Evolutionary conservation across 176 grass and related monocot species (phyloP).

Genomic region (Lolium perenne): DNA sequence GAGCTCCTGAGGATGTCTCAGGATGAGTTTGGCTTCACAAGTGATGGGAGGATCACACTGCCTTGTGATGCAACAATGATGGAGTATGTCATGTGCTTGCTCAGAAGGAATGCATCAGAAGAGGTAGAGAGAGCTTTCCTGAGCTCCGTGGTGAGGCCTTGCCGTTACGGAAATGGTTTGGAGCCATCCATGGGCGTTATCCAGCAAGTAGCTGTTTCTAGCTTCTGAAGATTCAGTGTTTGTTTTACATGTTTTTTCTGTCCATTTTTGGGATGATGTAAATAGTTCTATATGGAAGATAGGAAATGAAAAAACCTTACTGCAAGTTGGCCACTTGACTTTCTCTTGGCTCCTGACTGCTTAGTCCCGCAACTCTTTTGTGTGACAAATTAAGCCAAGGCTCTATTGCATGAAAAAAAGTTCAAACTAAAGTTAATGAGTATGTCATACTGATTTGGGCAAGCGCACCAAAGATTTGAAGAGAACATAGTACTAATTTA

Average conservation of each 20-base stretch:
- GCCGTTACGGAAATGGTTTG: conserved; percentile 11
- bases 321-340: background rate
- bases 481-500: no score
- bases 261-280: conserved; percentile 24
- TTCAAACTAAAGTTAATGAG: background rate
- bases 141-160: conserved; percentile 51
- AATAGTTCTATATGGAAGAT: conserved; percentile 20
- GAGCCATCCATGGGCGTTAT: background rate
- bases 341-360: background rate
- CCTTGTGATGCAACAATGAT: conserved; percentile 26
- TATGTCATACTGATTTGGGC: background rate
- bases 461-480: no score
- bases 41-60: conserved; percentile 57
- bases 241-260: background rate
- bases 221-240: conserved; percentile 26
- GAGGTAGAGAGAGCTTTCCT: conserved; percentile 56
- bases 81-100: conserved; percentile 58
- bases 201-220: conserved; percentile 38
- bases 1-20: conserved; percentile 46
- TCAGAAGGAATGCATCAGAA: conserved; percentile 46
- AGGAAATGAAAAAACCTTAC: background rate
- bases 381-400: background rate
- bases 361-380: background rate
- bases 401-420: background rate
- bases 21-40: conserved; percentile 42